These are phyloP conservation scores for Pseudomassariella vexata DNA, from an alignment of 2,329 filamentous ascomycete genomes.

Conservation along the genomic window DNA sequence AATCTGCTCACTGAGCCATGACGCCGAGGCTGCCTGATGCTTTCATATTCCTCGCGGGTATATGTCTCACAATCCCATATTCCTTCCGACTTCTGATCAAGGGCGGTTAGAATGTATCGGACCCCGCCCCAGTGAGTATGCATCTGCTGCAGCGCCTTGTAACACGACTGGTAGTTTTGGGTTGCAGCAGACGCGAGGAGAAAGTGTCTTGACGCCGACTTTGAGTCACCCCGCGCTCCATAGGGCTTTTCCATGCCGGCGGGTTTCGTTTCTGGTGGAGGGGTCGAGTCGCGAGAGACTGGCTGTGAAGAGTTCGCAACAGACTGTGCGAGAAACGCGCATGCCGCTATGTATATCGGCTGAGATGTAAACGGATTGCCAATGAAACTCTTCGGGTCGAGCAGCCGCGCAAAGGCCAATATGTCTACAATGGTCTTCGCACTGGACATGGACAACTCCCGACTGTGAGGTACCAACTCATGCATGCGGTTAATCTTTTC, in stretches of 20 bases:
- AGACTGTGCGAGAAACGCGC: slow-evolving; percentile 81
- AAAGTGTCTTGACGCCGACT: slow-evolving; percentile 59
- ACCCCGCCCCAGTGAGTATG: slow-evolving; percentile 82
- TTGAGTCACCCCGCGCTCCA: slow-evolving; percentile 20
- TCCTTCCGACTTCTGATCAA: slow-evolving; percentile 83
- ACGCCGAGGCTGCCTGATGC: slow-evolving; percentile 48
- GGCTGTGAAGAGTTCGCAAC: slow-evolving; percentile 63
- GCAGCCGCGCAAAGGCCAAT: slow-evolving; percentile 76
- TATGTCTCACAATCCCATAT: slow-evolving; percentile 71
- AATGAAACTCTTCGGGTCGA: slow-evolving; percentile 79
- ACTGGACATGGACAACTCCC: slow-evolving; percentile 78
- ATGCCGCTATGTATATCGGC: slow-evolving; percentile 86
- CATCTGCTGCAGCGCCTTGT: slow-evolving; percentile 75
- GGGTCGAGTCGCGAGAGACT: slow-evolving; percentile 54
- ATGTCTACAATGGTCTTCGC: slow-evolving; percentile 92
- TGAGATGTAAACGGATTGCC: slow-evolving; percentile 87
- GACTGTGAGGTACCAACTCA: slow-evolving; percentile 72
- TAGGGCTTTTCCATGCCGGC: slow-evolving; percentile 11
- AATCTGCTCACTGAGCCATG: slow-evolving; percentile 38
- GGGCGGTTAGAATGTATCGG: slow-evolving; percentile 77
- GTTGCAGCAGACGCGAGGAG: slow-evolving; percentile 75
- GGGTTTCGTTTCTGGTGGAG: slow-evolving; percentile 27
- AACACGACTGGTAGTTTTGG: slow-evolving; percentile 82
- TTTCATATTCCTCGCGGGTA: slow-evolving; percentile 71
- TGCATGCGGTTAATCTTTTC: slow-evolving; percentile 52